A percentile compares a stretch with the other conserved stretches of the same genome.
Evolutionary conservation across 176 grass and related monocot species (phyloP).

Genomic region (Leersia perrieri): DNA sequence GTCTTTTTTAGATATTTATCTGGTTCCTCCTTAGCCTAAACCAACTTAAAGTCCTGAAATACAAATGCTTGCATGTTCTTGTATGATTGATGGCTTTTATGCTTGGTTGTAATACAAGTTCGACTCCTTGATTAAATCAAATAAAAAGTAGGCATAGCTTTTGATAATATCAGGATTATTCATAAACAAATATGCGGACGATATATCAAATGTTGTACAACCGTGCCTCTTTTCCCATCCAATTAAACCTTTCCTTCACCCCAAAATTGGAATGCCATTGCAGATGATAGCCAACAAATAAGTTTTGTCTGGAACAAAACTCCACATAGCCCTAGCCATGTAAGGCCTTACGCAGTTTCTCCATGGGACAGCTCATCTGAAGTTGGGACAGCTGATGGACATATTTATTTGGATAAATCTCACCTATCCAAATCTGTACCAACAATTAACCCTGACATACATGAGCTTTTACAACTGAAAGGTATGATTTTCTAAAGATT

Average conservation of each 20-base stretch:
- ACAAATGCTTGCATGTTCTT: neutral
- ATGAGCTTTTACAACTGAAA: slow-evolving; percentile 57
- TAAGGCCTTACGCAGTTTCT: slow-evolving; percentile 46
- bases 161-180: neutral
- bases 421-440: slow-evolving; percentile 37
- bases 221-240: neutral
- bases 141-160: neutral
- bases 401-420: slow-evolving; percentile 49
- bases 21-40: neutral
- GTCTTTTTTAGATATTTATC: neutral
- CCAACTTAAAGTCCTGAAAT: neutral
- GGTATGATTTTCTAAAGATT: slow-evolving; percentile 42
- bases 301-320: slow-evolving; percentile 87
- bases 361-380: slow-evolving; percentile 59
- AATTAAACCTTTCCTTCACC: slow-evolving; percentile 15
- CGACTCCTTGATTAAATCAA: neutral
- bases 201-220: neutral
- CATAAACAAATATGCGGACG: neutral
- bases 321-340: slow-evolving; percentile 46
- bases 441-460: slow-evolving; percentile 42
- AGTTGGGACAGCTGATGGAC: slow-evolving; percentile 46
- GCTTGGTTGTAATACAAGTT: neutral
- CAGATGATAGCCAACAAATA: slow-evolving; percentile 83
- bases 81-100: neutral
- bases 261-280: slow-evolving; percentile 13